Evolutionary conservation across 192 early-diverging fungal genomes (phyloP).

Genomic region (Mortierella claussenii): DNA sequence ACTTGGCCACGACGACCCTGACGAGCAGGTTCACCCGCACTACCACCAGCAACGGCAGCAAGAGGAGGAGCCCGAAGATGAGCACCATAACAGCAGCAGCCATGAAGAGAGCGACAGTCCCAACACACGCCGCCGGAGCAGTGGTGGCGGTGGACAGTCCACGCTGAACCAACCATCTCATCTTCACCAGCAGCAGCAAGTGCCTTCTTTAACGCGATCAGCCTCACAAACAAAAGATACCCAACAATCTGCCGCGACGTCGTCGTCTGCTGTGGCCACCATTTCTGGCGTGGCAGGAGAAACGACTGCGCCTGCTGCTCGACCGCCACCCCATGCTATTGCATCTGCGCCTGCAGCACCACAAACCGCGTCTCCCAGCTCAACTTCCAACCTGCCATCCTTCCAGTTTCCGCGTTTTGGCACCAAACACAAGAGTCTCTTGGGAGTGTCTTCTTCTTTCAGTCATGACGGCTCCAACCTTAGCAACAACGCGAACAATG

Average conservation of each 20-base stretch:
- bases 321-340: conserved; percentile 2
- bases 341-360: conserved; percentile 12
- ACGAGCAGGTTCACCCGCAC: too few species aligned
- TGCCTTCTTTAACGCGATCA: too few species aligned
- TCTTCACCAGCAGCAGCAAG: too few species aligned
- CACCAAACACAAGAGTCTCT: conserved; percentile 25
- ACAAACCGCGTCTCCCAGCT: neutral
- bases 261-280: too few species aligned
- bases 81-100: neutral
- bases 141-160: neutral
- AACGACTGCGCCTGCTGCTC: neutral
- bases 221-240: conserved; percentile 1
- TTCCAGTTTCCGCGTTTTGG: conserved; percentile 35
- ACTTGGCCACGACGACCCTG: neutral
- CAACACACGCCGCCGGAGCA: neutral
- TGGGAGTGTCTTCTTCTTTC: conserved; percentile 16
- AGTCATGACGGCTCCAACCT: neutral
- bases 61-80: neutral
- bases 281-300: too few species aligned
- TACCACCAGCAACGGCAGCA: neutral
- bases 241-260: neutral
- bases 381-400: conserved; percentile 7
- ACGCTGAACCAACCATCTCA: too few species aligned
- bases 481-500: neutral
- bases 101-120: neutral